phyloP scores from a whole-genome alignment of 2,329 filamentous ascomycete species.

The Aspergillus piperis region DNA sequence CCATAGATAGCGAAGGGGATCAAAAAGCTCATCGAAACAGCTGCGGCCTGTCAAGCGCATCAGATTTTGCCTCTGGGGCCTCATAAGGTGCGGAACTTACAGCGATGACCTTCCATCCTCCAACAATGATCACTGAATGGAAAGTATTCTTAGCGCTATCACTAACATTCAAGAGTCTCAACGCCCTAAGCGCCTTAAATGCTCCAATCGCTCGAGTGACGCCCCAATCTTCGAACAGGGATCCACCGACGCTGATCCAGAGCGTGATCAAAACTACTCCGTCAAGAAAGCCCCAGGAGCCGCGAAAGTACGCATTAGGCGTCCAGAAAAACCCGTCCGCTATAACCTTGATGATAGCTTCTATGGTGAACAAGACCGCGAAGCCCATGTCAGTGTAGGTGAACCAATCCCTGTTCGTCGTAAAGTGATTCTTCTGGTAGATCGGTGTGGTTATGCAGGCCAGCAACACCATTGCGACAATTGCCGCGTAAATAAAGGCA shows the following conservation, averaged over 20 bases:
- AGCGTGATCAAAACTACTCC: conserved; percentile 86
- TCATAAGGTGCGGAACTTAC: conserved; percentile 48
- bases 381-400: conserved; percentile 92
- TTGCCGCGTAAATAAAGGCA: conserved; percentile 87
- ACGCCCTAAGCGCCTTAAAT: conserved; percentile 91
- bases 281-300: conserved; percentile 96
- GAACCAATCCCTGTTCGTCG: conserved; percentile 80
- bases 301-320: conserved; percentile 93
- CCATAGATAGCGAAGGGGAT: conserved; percentile 98
- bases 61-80: not conserved
- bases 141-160: conserved; percentile 95
- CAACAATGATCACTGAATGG: conserved; percentile 91
- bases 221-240: conserved; percentile 76
- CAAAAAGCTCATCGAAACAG: conserved; percentile 89
- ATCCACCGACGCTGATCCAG: conserved; percentile 89
- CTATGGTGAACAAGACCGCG: conserved; percentile 78
- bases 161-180: conserved; percentile 90
- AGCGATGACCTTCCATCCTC: conserved; percentile 90
- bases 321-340: conserved; percentile 96
- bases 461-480: conserved; percentile 96
- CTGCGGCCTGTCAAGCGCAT: conserved; percentile 61
- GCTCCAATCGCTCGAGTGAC: conserved; percentile 90
- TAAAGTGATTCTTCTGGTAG: conserved; percentile 86
- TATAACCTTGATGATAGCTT: conserved; percentile 88
- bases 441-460: conserved; percentile 93